These are phyloP conservation scores for Fulvia fulva DNA, from an alignment of 2,329 filamentous ascomycete species.

Conservation along the genomic window DNA sequence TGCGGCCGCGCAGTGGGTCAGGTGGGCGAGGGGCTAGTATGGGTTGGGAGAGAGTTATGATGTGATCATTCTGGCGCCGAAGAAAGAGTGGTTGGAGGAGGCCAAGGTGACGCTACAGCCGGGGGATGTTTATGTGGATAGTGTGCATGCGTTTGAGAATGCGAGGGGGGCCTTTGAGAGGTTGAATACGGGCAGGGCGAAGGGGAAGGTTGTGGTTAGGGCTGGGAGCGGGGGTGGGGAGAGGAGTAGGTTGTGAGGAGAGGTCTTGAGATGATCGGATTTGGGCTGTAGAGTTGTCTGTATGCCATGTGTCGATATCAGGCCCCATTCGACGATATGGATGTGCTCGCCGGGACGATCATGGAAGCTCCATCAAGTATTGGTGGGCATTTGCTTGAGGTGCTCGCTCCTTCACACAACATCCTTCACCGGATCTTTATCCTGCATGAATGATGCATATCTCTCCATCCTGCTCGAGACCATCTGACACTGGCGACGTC, in stretches of 20 bases:
- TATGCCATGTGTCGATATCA: no score
- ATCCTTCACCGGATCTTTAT: no score
- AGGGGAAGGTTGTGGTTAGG: slow-evolving; percentile 33
- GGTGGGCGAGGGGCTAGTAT: slow-evolving; percentile 39
- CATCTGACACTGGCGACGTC: no score
- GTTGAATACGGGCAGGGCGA: slow-evolving; percentile 33
- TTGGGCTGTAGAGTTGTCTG: no score
- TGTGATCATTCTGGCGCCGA: slow-evolving; percentile 42
- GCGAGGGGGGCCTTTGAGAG: slow-evolving; percentile 37
- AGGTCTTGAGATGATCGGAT: background rate
- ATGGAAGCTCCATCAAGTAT: no score
- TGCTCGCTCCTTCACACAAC: no score
- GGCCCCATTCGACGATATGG: no score
- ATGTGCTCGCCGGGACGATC: no score
- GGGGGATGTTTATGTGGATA: slow-evolving; percentile 54
- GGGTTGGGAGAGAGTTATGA: slow-evolving; percentile 35
- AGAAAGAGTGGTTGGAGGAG: slow-evolving; percentile 47
- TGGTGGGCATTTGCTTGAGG: no score
- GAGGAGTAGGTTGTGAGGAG: slow-evolving; percentile 2
- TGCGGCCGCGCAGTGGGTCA: slow-evolving; percentile 27
- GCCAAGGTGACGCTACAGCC: slow-evolving; percentile 52
- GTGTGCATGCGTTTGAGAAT: slow-evolving; percentile 55
- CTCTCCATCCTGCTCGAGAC: no score
- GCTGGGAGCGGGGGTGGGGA: slow-evolving; percentile 5
- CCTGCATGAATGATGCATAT: no score